A percentile compares a stretch with the other conserved stretches of the same genome.
phyloP scores from a whole-genome alignment of 2,329 filamentous ascomycete species.

The Aspergillus transmontanensis region DNA sequence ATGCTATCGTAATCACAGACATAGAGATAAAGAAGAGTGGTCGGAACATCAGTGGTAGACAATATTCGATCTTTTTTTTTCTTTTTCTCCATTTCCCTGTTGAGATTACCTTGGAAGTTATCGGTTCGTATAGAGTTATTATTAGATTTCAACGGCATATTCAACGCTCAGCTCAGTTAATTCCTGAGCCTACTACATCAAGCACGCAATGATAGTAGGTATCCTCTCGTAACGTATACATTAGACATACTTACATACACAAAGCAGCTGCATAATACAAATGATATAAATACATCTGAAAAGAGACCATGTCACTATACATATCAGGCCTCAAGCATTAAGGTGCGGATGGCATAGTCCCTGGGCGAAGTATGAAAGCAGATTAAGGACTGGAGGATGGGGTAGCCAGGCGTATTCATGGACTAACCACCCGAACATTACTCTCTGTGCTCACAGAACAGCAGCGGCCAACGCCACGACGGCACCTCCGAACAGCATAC shows the following conservation, averaged over 20 bases:
- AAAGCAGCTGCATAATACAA: neutral
- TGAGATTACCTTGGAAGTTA: neutral
- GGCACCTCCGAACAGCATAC: constrained; percentile 12
- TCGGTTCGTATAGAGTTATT: neutral
- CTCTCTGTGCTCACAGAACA: neutral
- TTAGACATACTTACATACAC: neutral
- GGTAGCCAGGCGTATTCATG: neutral
- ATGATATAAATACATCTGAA: neutral
- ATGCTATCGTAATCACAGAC: too few species aligned
- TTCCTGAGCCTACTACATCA: too few species aligned
- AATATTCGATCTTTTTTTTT: neutral
- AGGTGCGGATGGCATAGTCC: neutral
- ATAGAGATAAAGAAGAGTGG: too few species aligned
- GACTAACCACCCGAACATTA: too few species aligned
- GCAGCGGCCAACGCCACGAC: constrained; percentile 5
- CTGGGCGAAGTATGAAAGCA: neutral
- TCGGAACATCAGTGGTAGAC: neutral
- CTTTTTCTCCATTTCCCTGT: neutral
- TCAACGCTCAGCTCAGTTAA: too few species aligned
- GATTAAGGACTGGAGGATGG: neutral
- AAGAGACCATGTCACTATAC: neutral
- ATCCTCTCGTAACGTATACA: neutral
- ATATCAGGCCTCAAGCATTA: neutral
- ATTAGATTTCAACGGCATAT: too few species aligned
- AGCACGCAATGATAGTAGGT: too few species aligned